phyloP scores from a whole-genome alignment of 306 rosid genomes.

The Benincasa hispida region DNA sequence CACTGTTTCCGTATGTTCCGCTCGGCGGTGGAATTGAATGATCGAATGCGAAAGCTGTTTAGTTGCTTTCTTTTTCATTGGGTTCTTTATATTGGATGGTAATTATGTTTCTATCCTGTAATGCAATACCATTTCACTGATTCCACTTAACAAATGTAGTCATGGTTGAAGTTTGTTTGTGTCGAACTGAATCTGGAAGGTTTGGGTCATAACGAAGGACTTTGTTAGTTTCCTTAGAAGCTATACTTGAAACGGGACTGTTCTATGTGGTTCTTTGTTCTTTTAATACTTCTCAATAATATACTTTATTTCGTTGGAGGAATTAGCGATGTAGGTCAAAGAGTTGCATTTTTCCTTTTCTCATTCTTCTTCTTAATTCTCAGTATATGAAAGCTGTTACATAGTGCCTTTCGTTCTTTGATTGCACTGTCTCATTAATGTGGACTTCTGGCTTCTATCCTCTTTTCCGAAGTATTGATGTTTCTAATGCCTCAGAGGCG shows the following conservation, averaged over 20 bases:
- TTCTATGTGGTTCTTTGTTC: background rate
- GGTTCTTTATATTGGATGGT: background rate
- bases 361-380: background rate
- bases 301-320: background rate
- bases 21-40: background rate
- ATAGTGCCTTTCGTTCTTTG: background rate
- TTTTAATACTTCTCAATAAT: background rate
- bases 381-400: background rate
- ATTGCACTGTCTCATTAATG: background rate
- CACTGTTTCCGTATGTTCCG: background rate
- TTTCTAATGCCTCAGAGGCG: constrained; percentile 49
- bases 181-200: background rate
- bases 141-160: background rate
- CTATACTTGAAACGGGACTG: background rate
- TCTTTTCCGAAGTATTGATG: constrained; percentile 7
- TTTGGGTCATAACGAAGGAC: background rate
- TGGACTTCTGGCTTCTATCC: background rate
- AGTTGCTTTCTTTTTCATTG: background rate
- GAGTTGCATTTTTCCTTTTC: background rate
- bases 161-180: background rate
- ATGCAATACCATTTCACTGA: background rate
- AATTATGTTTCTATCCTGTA: background rate
- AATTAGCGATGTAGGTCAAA: background rate
- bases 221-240: background rate
- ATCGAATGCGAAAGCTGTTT: background rate